Conservation (phyloP, 2,329 filamentous ascomycete species). For the Orbilia ellipsospora region DNA sequence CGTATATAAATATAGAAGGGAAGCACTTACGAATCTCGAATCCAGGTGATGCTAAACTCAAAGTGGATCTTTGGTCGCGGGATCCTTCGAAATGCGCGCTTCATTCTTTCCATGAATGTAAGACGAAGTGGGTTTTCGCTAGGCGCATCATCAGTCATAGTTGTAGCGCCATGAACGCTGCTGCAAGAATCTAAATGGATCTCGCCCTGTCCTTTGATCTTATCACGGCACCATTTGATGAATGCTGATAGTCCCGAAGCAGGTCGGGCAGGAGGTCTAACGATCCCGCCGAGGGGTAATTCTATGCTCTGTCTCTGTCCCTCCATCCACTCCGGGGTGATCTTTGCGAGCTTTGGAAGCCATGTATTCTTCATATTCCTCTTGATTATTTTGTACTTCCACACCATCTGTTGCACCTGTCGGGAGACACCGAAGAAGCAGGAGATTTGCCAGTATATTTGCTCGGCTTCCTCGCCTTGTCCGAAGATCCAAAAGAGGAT, state of each 20-base stretch:
- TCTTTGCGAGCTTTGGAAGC: constrained; percentile 34
- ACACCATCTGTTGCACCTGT: constrained; percentile 13
- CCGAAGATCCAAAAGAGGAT: constrained; percentile 74
- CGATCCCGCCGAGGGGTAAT: constrained; percentile 24
- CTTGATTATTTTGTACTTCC: constrained; percentile 33
- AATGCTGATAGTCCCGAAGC: constrained; percentile 13
- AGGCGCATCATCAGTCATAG: background rate
- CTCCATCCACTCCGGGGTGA: constrained; percentile 34
- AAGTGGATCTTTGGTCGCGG: constrained; percentile 28
- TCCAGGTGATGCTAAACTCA: constrained; percentile 39
- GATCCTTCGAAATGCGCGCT: constrained; percentile 4
- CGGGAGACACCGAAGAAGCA: constrained; percentile 21
- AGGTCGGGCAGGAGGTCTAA: background rate
- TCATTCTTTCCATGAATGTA: background rate
- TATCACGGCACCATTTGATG: constrained; percentile 26
- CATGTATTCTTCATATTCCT: constrained; percentile 10
- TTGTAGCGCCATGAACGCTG: background rate
- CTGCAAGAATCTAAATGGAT: constrained; percentile 12
- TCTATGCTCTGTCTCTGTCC: background rate
- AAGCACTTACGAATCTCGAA: constrained; percentile 32
- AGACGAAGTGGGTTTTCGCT: background rate
- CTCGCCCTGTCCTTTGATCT: background rate
- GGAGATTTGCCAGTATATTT: constrained; percentile 67
- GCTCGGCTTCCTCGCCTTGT: constrained; percentile 70
- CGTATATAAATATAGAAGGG: too few species aligned